Conservation (phyloP, 441 rosid species). For the Gossypium lobatum region DNA sequence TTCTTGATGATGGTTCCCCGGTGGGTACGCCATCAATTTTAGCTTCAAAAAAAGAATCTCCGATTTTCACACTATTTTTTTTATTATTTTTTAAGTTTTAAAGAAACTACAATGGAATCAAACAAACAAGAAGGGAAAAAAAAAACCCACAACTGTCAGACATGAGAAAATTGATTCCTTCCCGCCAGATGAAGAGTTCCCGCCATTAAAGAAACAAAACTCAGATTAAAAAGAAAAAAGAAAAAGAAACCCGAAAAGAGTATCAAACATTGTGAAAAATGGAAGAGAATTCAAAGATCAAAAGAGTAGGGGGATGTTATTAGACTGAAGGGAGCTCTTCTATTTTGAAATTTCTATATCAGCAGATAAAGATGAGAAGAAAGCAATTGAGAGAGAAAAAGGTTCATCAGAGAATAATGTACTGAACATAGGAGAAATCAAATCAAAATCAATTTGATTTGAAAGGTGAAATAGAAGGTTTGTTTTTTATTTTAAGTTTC, state of each 20-base stretch:
- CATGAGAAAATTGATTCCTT: background rate
- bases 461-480: background rate
- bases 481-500: background rate
- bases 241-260: background rate
- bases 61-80: background rate
- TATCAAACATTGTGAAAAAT: background rate
- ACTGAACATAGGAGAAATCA: background rate
- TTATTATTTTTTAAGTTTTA: too few species aligned
- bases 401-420: background rate
- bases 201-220: slow-evolving; percentile 16
- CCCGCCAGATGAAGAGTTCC: slow-evolving; percentile 22
- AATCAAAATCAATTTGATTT: background rate
- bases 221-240: background rate
- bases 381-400: background rate
- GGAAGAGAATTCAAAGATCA: background rate
- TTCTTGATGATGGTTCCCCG: slow-evolving; percentile 37
- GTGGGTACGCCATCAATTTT: slow-evolving; percentile 44
- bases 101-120: background rate
- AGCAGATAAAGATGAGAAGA: background rate
- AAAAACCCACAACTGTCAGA: background rate
- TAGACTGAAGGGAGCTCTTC: slow-evolving; percentile 6
- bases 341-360: background rate
- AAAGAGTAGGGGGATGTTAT: background rate
- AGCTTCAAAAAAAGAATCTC: background rate
- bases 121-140: background rate